These are phyloP conservation scores for Candida suzukii DNA, from an alignment of 805 yeast species.

Conservation along the genomic window DNA sequence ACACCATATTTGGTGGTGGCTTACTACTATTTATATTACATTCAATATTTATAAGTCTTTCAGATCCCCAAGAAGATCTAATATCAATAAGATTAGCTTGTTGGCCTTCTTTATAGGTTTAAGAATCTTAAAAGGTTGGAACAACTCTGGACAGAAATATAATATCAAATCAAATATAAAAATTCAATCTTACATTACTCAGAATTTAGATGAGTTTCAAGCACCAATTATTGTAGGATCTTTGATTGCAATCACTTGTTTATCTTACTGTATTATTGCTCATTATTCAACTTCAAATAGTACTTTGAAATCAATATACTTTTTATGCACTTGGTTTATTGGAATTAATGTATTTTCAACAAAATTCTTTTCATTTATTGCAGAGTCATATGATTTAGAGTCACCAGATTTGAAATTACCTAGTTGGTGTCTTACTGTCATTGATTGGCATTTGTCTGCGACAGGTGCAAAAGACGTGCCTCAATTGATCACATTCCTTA, in stretches of 20 bases:
- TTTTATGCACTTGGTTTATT: no score
- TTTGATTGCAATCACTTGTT: conserved; percentile 10
- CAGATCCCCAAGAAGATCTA: not conserved
- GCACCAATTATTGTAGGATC: conserved; percentile 16
- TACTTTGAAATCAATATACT: no score
- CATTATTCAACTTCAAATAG: conserved; percentile 7
- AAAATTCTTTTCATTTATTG: conserved; percentile 20
- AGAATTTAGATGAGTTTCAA: conserved; percentile 8
- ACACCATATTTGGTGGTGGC: conserved; percentile 94
- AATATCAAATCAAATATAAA: conserved; percentile 40
- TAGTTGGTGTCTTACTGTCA: conserved; percentile 13
- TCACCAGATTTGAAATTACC: conserved; percentile 11
- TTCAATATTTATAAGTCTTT: conserved; percentile 9
- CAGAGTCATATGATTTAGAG: conserved; percentile 19
- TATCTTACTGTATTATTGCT: conserved; percentile 6
- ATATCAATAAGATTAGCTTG: conserved; percentile 3
- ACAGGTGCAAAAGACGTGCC: conserved; percentile 24
- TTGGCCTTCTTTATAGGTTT: conserved; percentile 29
- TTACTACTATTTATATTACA: conserved; percentile 30
- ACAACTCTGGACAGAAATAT: conserved; percentile 83
- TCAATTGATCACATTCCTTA: conserved; percentile 16
- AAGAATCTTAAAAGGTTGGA: conserved; percentile 75
- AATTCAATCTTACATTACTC: conserved; percentile 35
- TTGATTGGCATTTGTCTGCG: conserved; percentile 24
- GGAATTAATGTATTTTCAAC: conserved; percentile 21